Evolutionary conservation across 352 stramenopile genomes (phyloP).

Genomic region (Phytopythium ostracodes): DNA sequence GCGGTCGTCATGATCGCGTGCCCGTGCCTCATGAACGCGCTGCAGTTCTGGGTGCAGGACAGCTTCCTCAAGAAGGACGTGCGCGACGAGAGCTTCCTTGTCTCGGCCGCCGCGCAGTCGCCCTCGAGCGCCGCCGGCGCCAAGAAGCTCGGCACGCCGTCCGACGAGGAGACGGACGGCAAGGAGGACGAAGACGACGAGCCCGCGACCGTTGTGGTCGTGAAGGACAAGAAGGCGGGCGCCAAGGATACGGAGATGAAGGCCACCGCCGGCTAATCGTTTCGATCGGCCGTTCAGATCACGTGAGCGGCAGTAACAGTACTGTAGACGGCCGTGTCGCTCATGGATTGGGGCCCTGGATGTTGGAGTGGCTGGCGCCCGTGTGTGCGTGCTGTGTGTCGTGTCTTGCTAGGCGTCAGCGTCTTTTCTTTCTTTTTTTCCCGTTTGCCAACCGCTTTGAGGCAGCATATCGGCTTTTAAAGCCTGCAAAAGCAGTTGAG

Average conservation of each 20-base stretch:
- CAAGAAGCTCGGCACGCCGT: constrained; percentile 28
- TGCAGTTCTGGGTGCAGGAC: constrained; percentile 90
- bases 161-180: constrained; percentile 27
- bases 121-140: constrained; percentile 14
- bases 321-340: not conserved
- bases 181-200: constrained; percentile 15
- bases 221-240: constrained; percentile 14
- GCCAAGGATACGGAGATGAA: constrained; percentile 22
- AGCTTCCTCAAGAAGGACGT: constrained; percentile 88
- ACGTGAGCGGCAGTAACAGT: constrained; percentile 1
- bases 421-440: no score
- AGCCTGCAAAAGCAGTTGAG: not conserved
- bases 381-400: not conserved
- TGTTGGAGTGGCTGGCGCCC: not conserved
- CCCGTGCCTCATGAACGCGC: constrained; percentile 84
- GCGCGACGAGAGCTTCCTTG: constrained; percentile 48
- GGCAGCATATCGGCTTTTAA: not conserved
- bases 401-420: not conserved
- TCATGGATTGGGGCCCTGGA: not conserved
- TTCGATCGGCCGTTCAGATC: not conserved
- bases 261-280: constrained; percentile 12
- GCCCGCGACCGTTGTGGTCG: constrained; percentile 17
- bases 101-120: constrained; percentile 28
- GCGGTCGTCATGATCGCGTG: constrained; percentile 86
- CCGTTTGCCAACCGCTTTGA: not conserved